phyloP scores from a whole-genome alignment of 208 protist species.

The Leishmania lainsoni region DNA sequence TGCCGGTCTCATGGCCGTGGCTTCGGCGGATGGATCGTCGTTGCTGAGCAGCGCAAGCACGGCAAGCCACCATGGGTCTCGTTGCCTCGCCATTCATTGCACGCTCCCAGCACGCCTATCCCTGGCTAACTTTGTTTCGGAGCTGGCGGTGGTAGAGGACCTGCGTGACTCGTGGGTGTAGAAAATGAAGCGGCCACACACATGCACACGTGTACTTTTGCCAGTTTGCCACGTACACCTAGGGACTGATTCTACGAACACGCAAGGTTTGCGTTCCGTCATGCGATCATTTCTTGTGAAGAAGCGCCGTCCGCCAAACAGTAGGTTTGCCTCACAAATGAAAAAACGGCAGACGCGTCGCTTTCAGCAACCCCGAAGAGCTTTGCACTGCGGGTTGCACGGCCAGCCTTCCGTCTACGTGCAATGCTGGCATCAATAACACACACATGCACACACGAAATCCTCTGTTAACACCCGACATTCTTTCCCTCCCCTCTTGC shows the following conservation, averaged over 20 bases:
- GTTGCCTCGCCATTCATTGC: constrained; percentile 67
- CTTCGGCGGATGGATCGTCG: constrained; percentile 23
- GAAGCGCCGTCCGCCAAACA: background rate
- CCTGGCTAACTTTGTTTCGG: constrained; percentile 52
- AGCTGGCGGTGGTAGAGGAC: constrained; percentile 36
- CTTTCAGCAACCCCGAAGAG: background rate
- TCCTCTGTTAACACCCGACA: background rate
- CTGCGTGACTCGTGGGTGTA: constrained; percentile 9
- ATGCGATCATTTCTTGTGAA: background rate
- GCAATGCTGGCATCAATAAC: constrained; percentile 2
- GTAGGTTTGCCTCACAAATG: background rate
- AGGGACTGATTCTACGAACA: background rate
- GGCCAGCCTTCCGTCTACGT: background rate
- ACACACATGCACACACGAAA: constrained; percentile 11
- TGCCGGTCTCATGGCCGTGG: constrained; percentile 53
- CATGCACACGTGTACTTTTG: background rate
- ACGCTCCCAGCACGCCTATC: constrained; percentile 62
- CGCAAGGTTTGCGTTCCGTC: background rate
- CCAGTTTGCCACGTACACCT: background rate
- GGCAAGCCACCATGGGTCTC: constrained; percentile 15
- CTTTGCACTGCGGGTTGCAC: background rate
- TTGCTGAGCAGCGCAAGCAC: background rate
- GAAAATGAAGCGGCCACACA: background rate
- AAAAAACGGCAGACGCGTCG: background rate
- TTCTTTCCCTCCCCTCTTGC: background rate